Base-by-base conservation (phyloP, 2,329 filamentous ascomycete species). In the Ophiostoma piceae region DNA sequence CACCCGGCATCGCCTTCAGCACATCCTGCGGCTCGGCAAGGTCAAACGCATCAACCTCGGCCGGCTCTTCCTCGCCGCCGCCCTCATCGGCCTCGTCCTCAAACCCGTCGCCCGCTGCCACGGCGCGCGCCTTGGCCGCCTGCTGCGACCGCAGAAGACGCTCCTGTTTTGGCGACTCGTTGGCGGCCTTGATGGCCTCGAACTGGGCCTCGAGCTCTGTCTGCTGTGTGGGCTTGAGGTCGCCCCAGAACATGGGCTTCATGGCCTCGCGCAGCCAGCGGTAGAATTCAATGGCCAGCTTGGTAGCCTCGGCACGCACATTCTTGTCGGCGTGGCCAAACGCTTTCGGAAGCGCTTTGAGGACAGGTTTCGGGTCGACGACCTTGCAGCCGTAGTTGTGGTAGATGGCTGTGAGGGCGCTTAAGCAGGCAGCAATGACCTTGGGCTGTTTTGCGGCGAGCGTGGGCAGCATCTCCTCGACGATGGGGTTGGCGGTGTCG, bases 261-360 rank as follows among this genome's bases (percentile, higher is more conserved):
- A 99, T 97, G 12, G 94, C 94, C 73, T 99, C 95, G 74, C 94
- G 91, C 43, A 99, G 84, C 95, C 96, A 99, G 79, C 95, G 85
- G 80, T 99, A 99, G 71, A 99, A 87, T 77, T 99, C 96, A 66
- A 97, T 92, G 0, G 94, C 91, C 70, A 99, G 83, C 75, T 90
- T 93, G 66, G 95, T 95, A 37, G 94, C 93, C 78, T 97, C 95
- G 3, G 94, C 93, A 79, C 95, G 90, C 19, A 99, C 92, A 78
- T 98, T 98, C 81, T 99, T 99, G 84, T 99, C 95, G 41, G 95
- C 94, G 78, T 98, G 95, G 26, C 92, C 92, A 77, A 97, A 99
- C 1, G 90, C 90, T 78, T 98, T 98, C 0, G 95, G 94, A 2
- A 99, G 82, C 6, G 87, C 81, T 78, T 99, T 99, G 64, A 99